These are phyloP conservation scores for Antitrichia curtipendula DNA, from an alignment of 225 moss, liverwort and hornwort species.

Conservation along the genomic window DNA sequence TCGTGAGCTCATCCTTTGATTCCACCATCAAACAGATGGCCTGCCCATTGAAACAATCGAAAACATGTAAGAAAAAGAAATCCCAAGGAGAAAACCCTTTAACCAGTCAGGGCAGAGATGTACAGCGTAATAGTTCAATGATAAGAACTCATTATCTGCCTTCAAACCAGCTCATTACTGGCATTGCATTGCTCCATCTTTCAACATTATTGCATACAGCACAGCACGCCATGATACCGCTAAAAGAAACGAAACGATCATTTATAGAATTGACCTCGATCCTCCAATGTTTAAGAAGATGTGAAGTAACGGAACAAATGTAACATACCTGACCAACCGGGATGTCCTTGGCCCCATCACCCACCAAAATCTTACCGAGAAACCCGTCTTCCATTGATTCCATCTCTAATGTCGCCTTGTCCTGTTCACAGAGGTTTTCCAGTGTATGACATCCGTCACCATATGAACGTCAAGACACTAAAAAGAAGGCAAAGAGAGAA, in stretches of 20 bases:
- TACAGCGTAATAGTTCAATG: background rate
- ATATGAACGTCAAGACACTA: background rate
- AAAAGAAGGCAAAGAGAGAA: background rate
- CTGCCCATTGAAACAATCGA: conserved; percentile 17
- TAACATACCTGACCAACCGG: conserved; percentile 61
- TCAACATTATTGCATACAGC: background rate
- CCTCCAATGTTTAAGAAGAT: background rate
- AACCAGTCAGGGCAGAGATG: background rate
- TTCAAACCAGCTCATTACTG: background rate
- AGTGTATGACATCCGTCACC: background rate
- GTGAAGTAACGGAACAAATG: background rate
- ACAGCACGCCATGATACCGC: background rate
- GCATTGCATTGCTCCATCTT: background rate
- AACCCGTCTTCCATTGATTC: conserved; percentile 95
- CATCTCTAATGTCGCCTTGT: conserved; percentile 96
- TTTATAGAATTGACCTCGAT: background rate
- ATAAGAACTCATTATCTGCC: background rate
- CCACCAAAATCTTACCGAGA: conserved; percentile 82
- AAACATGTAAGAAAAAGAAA: background rate
- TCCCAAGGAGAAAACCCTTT: background rate
- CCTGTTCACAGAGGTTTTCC: conserved; percentile 24
- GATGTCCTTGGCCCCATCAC: conserved; percentile 83
- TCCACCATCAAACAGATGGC: conserved; percentile 81
- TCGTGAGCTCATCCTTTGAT: conserved; percentile 42
- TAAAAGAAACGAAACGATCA: background rate